These are phyloP conservation scores for Sarocladiaceae sp. DNA, from an alignment of 2,329 filamentous ascomycete species.

Conservation along the genomic window DNA sequence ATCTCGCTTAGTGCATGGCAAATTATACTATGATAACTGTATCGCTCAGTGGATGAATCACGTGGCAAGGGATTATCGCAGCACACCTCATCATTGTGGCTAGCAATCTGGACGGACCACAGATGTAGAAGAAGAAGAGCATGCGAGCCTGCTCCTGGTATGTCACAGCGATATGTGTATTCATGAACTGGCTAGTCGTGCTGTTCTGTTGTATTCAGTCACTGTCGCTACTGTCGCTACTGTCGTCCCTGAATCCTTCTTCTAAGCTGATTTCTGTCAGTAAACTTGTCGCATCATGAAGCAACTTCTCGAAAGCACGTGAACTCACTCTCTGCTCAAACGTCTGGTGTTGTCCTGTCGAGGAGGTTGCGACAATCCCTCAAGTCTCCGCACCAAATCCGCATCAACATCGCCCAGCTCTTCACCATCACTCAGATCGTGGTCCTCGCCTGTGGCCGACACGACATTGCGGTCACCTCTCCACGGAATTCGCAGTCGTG, in stretches of 20 bases:
- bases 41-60: too few relatives aligned
- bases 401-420: conserved; percentile 58
- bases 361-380: conserved; percentile 24
- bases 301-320: neutral
- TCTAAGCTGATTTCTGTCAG: conserved; percentile 48
- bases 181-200: too few relatives aligned
- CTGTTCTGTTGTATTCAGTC: too few relatives aligned
- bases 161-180: too few relatives aligned
- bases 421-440: conserved; percentile 46
- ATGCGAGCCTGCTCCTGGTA: too few relatives aligned
- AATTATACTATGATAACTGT: too few relatives aligned
- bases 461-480: neutral
- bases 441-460: conserved; percentile 34
- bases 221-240: conserved; percentile 27
- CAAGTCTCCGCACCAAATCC: conserved; percentile 37
- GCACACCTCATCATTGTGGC: too few relatives aligned
- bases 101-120: too few relatives aligned
- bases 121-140: too few relatives aligned
- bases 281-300: conserved; percentile 10
- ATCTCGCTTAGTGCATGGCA: too few relatives aligned
- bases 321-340: conserved; percentile 67
- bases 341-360: conserved; percentile 51
- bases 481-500: conserved; percentile 8
- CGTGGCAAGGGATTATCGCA: too few relatives aligned
- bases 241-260: conserved; percentile 43